Evolutionary conservation across 495 filamentous ascomycete species (phyloP).

Genomic region (Daldinia vernicosa): DNA sequence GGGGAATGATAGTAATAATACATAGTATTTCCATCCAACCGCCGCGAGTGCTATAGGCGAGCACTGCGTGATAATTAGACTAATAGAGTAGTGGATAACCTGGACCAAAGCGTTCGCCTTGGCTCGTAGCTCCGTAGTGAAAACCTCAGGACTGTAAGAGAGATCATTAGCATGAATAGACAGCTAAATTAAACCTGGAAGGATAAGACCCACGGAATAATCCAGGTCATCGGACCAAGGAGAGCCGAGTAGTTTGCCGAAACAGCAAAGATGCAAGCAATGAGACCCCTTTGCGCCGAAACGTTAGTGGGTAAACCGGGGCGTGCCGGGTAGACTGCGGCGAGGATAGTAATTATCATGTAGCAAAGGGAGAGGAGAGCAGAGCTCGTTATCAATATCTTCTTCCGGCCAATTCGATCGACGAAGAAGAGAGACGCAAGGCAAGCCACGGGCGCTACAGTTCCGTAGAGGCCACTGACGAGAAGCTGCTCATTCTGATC

Average conservation of each 20-base stretch:
- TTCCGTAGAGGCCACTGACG: constrained; percentile 62
- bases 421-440: constrained; percentile 61
- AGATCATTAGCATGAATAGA: not conserved
- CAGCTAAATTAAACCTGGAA: not conserved
- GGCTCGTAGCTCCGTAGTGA: constrained; percentile 63
- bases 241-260: constrained; percentile 66
- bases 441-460: constrained; percentile 61
- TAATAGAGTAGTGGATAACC: constrained; percentile 64
- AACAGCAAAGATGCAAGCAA: constrained; percentile 66
- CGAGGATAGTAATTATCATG: constrained; percentile 61
- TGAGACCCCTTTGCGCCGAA: constrained; percentile 57
- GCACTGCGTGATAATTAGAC: constrained; percentile 64
- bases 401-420: constrained; percentile 62
- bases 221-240: constrained; percentile 64
- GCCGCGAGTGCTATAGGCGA: constrained; percentile 61
- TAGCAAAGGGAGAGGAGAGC: constrained; percentile 51
- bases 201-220: constrained; percentile 51
- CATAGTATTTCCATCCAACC: constrained; percentile 61
- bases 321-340: constrained; percentile 57
- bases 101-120: constrained; percentile 62
- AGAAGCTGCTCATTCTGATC: constrained; percentile 58
- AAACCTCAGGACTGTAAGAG: constrained; percentile 58
- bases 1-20: constrained; percentile 3
- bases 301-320: constrained; percentile 49
- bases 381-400: constrained; percentile 62